phyloP scores from a whole-genome alignment of 2,329 filamentous ascomycete species.

The Clonostachys rhizophaga region DNA sequence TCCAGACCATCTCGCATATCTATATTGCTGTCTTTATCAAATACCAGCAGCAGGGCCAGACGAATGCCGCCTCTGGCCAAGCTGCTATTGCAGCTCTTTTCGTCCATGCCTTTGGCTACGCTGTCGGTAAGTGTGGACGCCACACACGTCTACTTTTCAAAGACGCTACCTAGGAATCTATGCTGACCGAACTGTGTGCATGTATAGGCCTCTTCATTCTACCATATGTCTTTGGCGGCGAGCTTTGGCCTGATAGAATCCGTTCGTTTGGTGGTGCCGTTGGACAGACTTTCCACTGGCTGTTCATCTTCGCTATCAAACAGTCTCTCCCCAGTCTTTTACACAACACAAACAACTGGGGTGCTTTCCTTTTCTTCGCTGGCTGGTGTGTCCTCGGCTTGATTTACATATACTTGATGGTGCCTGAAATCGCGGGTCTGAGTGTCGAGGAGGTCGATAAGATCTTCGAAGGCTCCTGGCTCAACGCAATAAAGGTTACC shows the following conservation, averaged over 20 bases:
- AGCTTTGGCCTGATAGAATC: constrained; percentile 38
- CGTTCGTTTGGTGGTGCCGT: constrained; percentile 34
- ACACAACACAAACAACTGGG: constrained; percentile 25
- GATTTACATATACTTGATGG: constrained; percentile 28
- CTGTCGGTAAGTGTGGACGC: constrained; percentile 12
- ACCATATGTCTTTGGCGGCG: constrained; percentile 36
- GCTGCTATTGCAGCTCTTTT: constrained; percentile 36
- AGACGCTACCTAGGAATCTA: too few relatives aligned
- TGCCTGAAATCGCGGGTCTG: constrained; percentile 30
- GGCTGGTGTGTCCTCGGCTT: constrained; percentile 27
- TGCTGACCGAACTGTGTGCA: too few relatives aligned
- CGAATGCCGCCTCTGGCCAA: constrained; percentile 17
- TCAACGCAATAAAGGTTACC: too few relatives aligned
- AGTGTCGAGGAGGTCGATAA: constrained; percentile 29
- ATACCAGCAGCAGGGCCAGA: constrained; percentile 14
- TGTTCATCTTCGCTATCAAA: constrained; percentile 31
- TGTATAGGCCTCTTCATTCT: constrained; percentile 22
- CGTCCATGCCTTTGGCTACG: constrained; percentile 38
- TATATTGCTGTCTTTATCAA: constrained; percentile 34
- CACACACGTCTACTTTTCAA: too few relatives aligned
- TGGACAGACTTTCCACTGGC: constrained; percentile 20
- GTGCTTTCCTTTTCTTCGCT: constrained; percentile 35
- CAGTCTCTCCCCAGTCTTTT: constrained; percentile 17
- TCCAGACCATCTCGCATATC: constrained; percentile 25
- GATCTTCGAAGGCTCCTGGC: constrained; percentile 22